Percentiles rank a stretch among this genome's conserved stretches.
Evolutionary conservation across 495 filamentous ascomycete genomes (phyloP).

Genomic region (Penicillium taxi): DNA sequence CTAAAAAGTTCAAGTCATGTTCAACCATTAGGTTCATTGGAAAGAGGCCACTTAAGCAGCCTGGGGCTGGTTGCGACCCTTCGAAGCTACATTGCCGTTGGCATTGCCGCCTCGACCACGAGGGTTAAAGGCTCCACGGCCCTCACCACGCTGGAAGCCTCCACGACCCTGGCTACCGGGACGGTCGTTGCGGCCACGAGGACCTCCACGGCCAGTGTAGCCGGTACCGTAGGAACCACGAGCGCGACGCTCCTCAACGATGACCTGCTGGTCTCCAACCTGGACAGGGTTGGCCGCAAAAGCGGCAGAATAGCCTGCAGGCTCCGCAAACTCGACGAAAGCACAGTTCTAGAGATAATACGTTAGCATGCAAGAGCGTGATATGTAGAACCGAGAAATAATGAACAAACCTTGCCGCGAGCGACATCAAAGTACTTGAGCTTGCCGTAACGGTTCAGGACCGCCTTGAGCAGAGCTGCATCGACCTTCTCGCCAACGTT

Average conservation of each 20-base stretch:
- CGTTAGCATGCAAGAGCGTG: too few relatives aligned
- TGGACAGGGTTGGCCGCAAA: conserved; percentile 77
- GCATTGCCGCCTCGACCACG: conserved; percentile 49
- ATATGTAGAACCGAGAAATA: too few relatives aligned
- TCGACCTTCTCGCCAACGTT: conserved; percentile 83
- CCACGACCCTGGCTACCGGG: conserved; percentile 59
- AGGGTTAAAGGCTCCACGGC: conserved; percentile 47
- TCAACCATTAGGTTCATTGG: too few relatives aligned
- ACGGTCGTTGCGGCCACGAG: conserved; percentile 63
- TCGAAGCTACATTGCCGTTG: conserved; percentile 40
- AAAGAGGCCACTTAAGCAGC: conserved; percentile 31
- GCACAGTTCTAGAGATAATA: conserved; percentile 71
- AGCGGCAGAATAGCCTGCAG: conserved; percentile 71
- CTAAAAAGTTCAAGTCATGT: too few relatives aligned
- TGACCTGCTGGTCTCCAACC: conserved; percentile 70
- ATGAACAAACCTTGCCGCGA: conserved; percentile 66
- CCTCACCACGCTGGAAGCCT: conserved; percentile 58
- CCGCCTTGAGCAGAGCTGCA: conserved; percentile 54
- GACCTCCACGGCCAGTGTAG: conserved; percentile 52
- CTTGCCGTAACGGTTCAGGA: conserved; percentile 65
- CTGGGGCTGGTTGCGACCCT: conserved; percentile 44
- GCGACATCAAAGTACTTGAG: conserved; percentile 83
- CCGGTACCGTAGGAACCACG: conserved; percentile 55
- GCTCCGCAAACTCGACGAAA: conserved; percentile 83
- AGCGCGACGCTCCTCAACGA: conserved; percentile 81